A percentile compares a stretch with the other conserved stretches of the same genome.
These are phyloP conservation scores for Mycosphaerella arachidis DNA, from an alignment of 2,329 filamentous ascomycete genomes.

Conservation along the genomic window DNA sequence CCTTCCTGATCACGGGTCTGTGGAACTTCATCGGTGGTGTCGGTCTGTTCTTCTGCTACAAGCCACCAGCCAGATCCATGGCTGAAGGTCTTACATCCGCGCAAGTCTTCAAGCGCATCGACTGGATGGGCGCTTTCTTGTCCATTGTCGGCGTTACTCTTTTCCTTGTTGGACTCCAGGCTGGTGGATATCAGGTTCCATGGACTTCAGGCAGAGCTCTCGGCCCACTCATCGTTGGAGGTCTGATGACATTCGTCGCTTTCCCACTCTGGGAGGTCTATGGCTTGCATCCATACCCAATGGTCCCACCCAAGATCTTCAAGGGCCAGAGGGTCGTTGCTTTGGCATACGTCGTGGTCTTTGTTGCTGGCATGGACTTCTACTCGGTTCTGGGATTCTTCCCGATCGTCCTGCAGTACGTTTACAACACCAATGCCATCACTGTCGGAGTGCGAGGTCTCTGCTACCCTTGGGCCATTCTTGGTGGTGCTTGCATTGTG, in stretches of 20 bases:
- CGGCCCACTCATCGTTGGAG: slow-evolving; percentile 27
- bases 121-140: slow-evolving; percentile 49
- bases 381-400: slow-evolving; percentile 51
- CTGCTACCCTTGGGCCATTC: slow-evolving; percentile 59
- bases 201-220: slow-evolving; percentile 27
- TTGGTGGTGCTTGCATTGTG: slow-evolving; percentile 56
- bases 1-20: slow-evolving; percentile 50
- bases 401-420: slow-evolving; percentile 59
- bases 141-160: slow-evolving; percentile 47
- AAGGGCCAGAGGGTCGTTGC: slow-evolving; percentile 30
- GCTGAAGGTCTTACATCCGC: slow-evolving; percentile 35
- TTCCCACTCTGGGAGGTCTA: slow-evolving; percentile 29
- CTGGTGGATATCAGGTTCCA: slow-evolving; percentile 20
- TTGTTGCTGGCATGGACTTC: slow-evolving; percentile 35
- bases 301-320: slow-evolving; percentile 28
- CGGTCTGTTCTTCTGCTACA: slow-evolving; percentile 50
- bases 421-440: slow-evolving; percentile 60
- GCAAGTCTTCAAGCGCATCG: slow-evolving; percentile 43
- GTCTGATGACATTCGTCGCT: slow-evolving; percentile 23
- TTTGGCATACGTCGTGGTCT: slow-evolving; percentile 34
- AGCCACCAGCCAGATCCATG: slow-evolving; percentile 46
- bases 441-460: slow-evolving; percentile 59
- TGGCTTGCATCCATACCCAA: slow-evolving; percentile 24
- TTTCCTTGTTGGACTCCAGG: slow-evolving; percentile 43
- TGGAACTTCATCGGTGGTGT: slow-evolving; percentile 52